Evolutionary conservation across 2,329 filamentous ascomycete genomes (phyloP).

Genomic region (Fusarium sublunatum): DNA sequence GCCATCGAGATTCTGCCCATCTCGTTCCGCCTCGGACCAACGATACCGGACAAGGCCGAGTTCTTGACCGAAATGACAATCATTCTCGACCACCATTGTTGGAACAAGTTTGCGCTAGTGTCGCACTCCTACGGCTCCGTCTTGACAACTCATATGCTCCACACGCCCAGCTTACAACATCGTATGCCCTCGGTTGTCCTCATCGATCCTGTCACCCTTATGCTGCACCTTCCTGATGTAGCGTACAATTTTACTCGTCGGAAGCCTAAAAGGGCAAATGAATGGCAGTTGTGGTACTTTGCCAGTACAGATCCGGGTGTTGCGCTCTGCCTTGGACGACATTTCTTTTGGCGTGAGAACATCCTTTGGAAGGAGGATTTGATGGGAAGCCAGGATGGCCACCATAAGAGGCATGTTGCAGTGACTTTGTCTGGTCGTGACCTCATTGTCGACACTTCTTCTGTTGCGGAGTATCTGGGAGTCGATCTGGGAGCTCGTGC

Average conservation of each 20-base stretch:
- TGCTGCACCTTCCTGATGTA: constrained; percentile 76
- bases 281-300: constrained; percentile 78
- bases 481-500: constrained; percentile 16
- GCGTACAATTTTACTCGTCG: constrained; percentile 76
- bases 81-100: constrained; percentile 68
- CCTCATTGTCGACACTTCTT: constrained; percentile 71
- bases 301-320: constrained; percentile 75
- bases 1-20: constrained; percentile 74
- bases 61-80: constrained; percentile 66
- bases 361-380: constrained; percentile 77
- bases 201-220: constrained; percentile 72
- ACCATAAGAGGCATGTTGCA: constrained; percentile 57
- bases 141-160: constrained; percentile 70
- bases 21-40: constrained; percentile 69
- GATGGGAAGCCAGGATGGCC: constrained; percentile 39
- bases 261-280: constrained; percentile 67
- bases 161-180: constrained; percentile 58
- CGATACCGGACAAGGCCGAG: constrained; percentile 62
- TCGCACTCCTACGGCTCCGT: constrained; percentile 74
- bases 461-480: constrained; percentile 67
- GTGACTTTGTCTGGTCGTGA: constrained; percentile 70
- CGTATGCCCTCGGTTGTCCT: constrained; percentile 62
- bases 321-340: constrained; percentile 70
- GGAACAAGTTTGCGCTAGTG: constrained; percentile 68
- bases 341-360: constrained; percentile 79